Evolutionary conservation across 1,284 basidiomycete genomes (phyloP).

Genomic region (Chondrostereum purpureum): DNA sequence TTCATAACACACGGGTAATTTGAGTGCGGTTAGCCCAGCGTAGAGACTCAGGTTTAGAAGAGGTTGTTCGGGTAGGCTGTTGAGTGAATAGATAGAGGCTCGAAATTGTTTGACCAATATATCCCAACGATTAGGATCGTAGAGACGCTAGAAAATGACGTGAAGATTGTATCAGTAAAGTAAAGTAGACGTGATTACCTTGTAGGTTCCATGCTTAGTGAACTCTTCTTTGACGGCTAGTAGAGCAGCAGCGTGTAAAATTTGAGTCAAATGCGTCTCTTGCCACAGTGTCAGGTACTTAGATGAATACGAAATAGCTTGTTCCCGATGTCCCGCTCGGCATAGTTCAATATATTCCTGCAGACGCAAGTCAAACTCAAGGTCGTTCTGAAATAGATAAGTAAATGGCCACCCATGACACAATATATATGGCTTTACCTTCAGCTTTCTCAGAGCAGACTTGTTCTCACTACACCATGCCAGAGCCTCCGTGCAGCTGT

Average conservation of each 20-base stretch:
- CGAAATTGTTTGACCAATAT: conserved; percentile 74
- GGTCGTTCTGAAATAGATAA: conserved; percentile 77
- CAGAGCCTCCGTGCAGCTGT: conserved; percentile 83
- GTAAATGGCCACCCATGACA: neutral
- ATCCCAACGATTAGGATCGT: conserved; percentile 74
- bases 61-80: conserved; percentile 81
- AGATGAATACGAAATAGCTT: conserved; percentile 82
- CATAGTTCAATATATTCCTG: conserved; percentile 96
- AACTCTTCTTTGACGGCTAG: conserved; percentile 43
- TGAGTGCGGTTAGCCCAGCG: conserved; percentile 82
- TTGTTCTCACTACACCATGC: conserved; percentile 98
- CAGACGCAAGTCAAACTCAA: conserved; percentile 92
- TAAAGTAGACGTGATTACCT: conserved; percentile 1
- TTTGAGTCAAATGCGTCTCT: conserved; percentile 70
- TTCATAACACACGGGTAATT: conserved; percentile 74
- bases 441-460: conserved; percentile 83
- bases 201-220: neutral
- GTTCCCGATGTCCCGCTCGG: conserved; percentile 55
- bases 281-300: conserved; percentile 84
- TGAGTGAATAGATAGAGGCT: conserved; percentile 77
- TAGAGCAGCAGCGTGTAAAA: conserved; percentile 72
- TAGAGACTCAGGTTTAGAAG: conserved; percentile 83
- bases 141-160: conserved; percentile 57
- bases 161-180: too few species aligned
- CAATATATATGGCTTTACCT: conserved; percentile 42